Conservation (phyloP, 228 moss, liverwort and hornwort genomes). For the Sphagnum magellanicum region DNA sequence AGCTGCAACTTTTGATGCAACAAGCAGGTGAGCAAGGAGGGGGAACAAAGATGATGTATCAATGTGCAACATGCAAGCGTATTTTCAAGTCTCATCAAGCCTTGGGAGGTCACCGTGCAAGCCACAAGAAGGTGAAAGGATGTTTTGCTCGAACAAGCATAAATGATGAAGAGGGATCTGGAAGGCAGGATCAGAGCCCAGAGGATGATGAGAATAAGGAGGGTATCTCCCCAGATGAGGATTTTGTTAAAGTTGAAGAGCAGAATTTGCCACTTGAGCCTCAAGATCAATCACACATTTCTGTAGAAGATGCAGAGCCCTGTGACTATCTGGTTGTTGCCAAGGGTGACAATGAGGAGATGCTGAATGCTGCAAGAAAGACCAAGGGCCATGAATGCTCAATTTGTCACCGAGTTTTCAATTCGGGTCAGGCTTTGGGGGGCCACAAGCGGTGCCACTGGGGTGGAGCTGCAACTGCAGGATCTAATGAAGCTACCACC, state of each 20-base stretch:
- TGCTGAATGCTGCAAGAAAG: slow-evolving; percentile 48
- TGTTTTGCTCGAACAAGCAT: slow-evolving; percentile 80
- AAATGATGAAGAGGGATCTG: slow-evolving; percentile 30
- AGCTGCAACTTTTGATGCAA: too few relatives aligned
- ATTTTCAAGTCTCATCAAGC: slow-evolving; percentile 94
- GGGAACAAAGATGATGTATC: slow-evolving; percentile 51
- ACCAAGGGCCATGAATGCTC: slow-evolving; percentile 73
- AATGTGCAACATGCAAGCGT: slow-evolving; percentile 79
- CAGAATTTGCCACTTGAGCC: slow-evolving; percentile 41
- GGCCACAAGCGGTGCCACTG: slow-evolving; percentile 98
- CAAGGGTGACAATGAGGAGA: slow-evolving; percentile 83
- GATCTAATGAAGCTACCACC: slow-evolving; percentile 32
- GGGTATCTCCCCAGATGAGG: slow-evolving; percentile 41
- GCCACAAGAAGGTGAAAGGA: slow-evolving; percentile 98
- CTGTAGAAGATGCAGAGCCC: slow-evolving; percentile 46
- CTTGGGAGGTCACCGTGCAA: slow-evolving; percentile 86
- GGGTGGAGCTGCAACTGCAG: slow-evolving; percentile 48
- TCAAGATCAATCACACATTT: slow-evolving; percentile 55
- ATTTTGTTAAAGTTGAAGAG: slow-evolving; percentile 60
- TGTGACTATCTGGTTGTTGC: slow-evolving; percentile 31
- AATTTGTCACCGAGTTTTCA: slow-evolving; percentile 73
- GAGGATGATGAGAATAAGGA: slow-evolving; percentile 30
- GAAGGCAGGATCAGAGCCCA: slow-evolving; percentile 30
- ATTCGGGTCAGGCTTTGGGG: slow-evolving; percentile 86
- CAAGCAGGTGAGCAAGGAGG: slow-evolving; percentile 31